Evolutionary conservation across 2,329 filamentous ascomycete genomes (phyloP), one percentile per base, ranked within the genome.

Genomic region (Alternaria angustiovoidea): DNA sequence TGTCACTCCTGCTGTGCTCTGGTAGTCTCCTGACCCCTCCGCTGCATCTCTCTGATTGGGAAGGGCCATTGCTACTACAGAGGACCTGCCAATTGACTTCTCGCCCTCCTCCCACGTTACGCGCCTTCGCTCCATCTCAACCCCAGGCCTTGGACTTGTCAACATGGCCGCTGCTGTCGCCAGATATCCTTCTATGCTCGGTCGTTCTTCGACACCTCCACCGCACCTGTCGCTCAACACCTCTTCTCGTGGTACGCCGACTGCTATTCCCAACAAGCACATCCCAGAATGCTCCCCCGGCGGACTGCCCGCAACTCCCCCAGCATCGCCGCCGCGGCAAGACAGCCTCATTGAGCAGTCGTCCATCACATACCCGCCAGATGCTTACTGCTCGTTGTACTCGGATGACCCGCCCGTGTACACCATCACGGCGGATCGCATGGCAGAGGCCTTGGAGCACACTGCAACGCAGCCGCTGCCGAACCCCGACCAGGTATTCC

Each of bases 281-380:
- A 84, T 97, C 24, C 93, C 94, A n/a, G 83, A 90, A 69, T 97
- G 93, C 79, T 91, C 93, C n/a, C 88, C 93, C 1, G 93, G 93
- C 2, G 90, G 92, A 2, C 75, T 78, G 16, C 63, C 87, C 82
- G 66, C 83, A 46, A 83, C 81, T 28, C 82, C 83, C 14, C 83
- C 83, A 34, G 77, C 78, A 7, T 93, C 92, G 24, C 91, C 88
- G 4, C 84, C 84, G 1, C 77, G 88, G 14, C 85, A 86, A 52
- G 83, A 86, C 58, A 81, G 84, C 54, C 76, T 85, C 46, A 77
- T 85, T 47, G 83, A 86, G 61, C 87, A 87, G 44, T 85, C 84
- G 9, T 96, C 93, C 3, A 82, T 94, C 36, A 85, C 96, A 5
- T 88, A 90, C 74, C 94, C 93, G 0, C 91, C 93, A 5, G 84